These are phyloP conservation scores for Barnettozyma populi DNA, from an alignment of 805 yeast genomes.

Conservation along the genomic window DNA sequence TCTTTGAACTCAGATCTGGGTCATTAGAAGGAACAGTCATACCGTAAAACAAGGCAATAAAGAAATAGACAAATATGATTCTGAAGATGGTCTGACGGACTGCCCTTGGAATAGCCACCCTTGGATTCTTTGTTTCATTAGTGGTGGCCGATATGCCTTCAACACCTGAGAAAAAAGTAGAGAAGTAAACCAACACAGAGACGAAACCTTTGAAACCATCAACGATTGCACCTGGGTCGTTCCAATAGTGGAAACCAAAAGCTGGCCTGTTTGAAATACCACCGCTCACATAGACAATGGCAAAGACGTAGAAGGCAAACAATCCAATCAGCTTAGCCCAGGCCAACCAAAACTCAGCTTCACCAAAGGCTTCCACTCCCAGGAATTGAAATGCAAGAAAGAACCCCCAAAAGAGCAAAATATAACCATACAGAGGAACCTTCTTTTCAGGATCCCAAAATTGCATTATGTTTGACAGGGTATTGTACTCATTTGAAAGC, in stretches of 20 bases:
- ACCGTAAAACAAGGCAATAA: slow-evolving; percentile 9
- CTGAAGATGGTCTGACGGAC: slow-evolving; percentile 27
- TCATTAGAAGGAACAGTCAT: slow-evolving; percentile 10
- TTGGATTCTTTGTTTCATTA: slow-evolving; percentile 67
- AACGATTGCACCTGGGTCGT: slow-evolving; percentile 30
- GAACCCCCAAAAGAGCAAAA: slow-evolving; percentile 46
- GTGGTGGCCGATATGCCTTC: slow-evolving; percentile 72
- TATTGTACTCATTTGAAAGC: slow-evolving; percentile 51
- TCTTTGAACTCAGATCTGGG: slow-evolving; percentile 4
- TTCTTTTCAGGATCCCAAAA: slow-evolving; percentile 43
- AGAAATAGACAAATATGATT: slow-evolving; percentile 10
- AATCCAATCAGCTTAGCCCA: slow-evolving; percentile 44
- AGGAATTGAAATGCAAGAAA: slow-evolving; percentile 46
- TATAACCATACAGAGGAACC: slow-evolving; percentile 51
- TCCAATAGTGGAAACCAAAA: slow-evolving; percentile 28
- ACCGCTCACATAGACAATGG: slow-evolving; percentile 41
- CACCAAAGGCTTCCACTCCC: slow-evolving; percentile 52
- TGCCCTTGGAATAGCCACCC: slow-evolving; percentile 66
- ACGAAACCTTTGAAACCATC: slow-evolving; percentile 52
- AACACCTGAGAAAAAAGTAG: slow-evolving; percentile 74
- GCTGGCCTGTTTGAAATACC: slow-evolving; percentile 32
- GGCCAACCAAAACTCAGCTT: slow-evolving; percentile 51
- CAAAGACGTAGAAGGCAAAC: slow-evolving; percentile 44
- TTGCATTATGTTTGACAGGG: slow-evolving; percentile 42
- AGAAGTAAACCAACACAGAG: slow-evolving; percentile 59